Conservation (phyloP, 1,284 basidiomycete species). For the Leucoagaricus sp. region DNA sequence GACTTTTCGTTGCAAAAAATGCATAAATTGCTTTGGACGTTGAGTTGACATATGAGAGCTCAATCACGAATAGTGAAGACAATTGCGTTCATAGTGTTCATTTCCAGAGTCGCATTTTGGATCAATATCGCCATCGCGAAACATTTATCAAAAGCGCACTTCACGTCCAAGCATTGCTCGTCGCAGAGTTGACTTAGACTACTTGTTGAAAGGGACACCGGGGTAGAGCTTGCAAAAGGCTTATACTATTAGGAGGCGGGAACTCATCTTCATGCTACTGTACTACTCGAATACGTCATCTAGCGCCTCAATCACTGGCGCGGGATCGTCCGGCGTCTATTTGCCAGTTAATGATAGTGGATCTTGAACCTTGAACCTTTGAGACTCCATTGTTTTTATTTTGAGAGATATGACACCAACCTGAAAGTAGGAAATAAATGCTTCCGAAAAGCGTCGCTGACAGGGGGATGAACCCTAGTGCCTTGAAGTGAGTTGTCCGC, state of each 20-base stretch:
- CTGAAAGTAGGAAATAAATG: too few relatives aligned
- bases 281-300: neutral
- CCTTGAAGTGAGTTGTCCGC: too few relatives aligned
- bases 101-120: neutral
- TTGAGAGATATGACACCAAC: too few relatives aligned
- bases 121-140: neutral
- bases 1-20: too few relatives aligned
- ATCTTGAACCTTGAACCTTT: too few relatives aligned
- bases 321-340: neutral
- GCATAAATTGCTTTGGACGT: too few relatives aligned
- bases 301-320: neutral
- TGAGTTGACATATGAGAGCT: too few relatives aligned
- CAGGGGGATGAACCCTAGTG: too few relatives aligned
- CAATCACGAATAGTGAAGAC: too few relatives aligned
- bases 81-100: neutral
- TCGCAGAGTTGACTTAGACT: neutral
- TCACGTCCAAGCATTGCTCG: neutral
- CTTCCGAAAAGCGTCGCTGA: too few relatives aligned
- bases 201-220: neutral
- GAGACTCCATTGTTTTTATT: neutral
- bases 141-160: neutral
- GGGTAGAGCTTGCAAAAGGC: neutral
- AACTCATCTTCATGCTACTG: neutral
- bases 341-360: too few relatives aligned
- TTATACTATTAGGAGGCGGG: constrained; percentile 4